Conservation (phyloP, 495 filamentous ascomycete genomes). For the Penicillium canescens region DNA sequence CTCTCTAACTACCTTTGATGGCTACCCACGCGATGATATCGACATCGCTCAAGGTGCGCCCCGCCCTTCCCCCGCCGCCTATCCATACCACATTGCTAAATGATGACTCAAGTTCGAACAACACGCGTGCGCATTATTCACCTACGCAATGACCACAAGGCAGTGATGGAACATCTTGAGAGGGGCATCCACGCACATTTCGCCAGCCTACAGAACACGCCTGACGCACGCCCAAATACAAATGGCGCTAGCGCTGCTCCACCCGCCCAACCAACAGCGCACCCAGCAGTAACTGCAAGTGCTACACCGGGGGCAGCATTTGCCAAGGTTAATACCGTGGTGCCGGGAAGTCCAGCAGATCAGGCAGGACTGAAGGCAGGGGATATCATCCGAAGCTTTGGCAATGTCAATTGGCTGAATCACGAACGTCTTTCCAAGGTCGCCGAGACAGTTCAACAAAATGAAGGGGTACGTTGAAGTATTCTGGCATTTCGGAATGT, state of each 20-base stretch:
- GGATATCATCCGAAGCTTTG: constrained; percentile 85
- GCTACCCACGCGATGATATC: constrained; percentile 89
- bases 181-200: constrained; percentile 76
- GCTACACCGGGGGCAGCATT: constrained; percentile 67
- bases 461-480: constrained; percentile 74
- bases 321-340: constrained; percentile 86
- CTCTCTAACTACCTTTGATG: constrained; percentile 82
- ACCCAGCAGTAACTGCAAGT: constrained; percentile 12
- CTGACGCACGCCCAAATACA: constrained; percentile 20
- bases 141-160: constrained; percentile 91
- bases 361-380: constrained; percentile 78
- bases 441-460: constrained; percentile 78
- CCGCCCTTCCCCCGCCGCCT: background rate
- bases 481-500: background rate
- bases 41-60: constrained; percentile 89
- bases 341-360: constrained; percentile 75
- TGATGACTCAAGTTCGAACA: constrained; percentile 67
- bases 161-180: constrained; percentile 80
- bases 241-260: constrained; percentile 31
- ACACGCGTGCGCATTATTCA: constrained; percentile 87
- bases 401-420: constrained; percentile 75
- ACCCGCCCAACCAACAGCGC: constrained; percentile 16
- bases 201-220: constrained; percentile 36
- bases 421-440: constrained; percentile 84
- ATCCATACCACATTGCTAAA: constrained; percentile 14